Evolutionary conservation across 495 filamentous ascomycete genomes (phyloP).

Genomic region (Xylaria grammica): DNA sequence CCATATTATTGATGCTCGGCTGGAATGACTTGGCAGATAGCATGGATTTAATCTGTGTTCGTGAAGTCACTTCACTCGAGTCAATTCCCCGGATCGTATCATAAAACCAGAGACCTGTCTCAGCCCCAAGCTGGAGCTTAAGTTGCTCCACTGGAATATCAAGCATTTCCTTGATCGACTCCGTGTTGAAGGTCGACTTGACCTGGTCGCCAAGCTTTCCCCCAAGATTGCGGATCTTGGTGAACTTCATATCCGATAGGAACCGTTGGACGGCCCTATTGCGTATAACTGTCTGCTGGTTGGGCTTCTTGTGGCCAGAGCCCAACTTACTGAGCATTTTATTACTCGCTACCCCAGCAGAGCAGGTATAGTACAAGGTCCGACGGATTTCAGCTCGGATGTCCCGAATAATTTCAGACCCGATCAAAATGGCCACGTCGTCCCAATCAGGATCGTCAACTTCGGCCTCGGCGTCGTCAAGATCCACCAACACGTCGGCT

Average conservation of each 20-base stretch:
- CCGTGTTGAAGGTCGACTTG: slow-evolving; percentile 75
- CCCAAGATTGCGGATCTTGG: slow-evolving; percentile 92
- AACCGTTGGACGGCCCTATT: slow-evolving; percentile 83
- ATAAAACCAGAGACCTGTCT: slow-evolving; percentile 89
- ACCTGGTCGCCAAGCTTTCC: slow-evolving; percentile 95
- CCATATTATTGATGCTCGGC: slow-evolving; percentile 77
- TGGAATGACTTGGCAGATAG: slow-evolving; percentile 96
- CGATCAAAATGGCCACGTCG: slow-evolving; percentile 84
- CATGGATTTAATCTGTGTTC: slow-evolving; percentile 97
- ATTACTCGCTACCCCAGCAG: slow-evolving; percentile 84
- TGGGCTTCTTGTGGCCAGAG: slow-evolving; percentile 88
- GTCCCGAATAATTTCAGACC: slow-evolving; percentile 83
- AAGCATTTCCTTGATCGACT: slow-evolving; percentile 78
- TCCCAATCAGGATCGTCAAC: slow-evolving; percentile 93
- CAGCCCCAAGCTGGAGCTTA: slow-evolving; percentile 79
- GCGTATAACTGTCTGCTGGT: slow-evolving; percentile 88
- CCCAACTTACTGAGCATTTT: slow-evolving; percentile 97
- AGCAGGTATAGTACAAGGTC: slow-evolving; percentile 83
- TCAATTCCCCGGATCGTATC: slow-evolving; percentile 86
- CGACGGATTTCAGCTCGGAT: slow-evolving; percentile 71
- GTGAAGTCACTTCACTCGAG: slow-evolving; percentile 82
- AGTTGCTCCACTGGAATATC: slow-evolving; percentile 75
- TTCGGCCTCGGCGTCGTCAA: slow-evolving; percentile 73
- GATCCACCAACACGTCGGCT: slow-evolving; percentile 76
- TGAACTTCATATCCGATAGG: slow-evolving; percentile 85